These are phyloP conservation scores for Boletus rufocinnamomeus DNA, from an alignment of 768 basidiomycete genomes.

Conservation along the genomic window DNA sequence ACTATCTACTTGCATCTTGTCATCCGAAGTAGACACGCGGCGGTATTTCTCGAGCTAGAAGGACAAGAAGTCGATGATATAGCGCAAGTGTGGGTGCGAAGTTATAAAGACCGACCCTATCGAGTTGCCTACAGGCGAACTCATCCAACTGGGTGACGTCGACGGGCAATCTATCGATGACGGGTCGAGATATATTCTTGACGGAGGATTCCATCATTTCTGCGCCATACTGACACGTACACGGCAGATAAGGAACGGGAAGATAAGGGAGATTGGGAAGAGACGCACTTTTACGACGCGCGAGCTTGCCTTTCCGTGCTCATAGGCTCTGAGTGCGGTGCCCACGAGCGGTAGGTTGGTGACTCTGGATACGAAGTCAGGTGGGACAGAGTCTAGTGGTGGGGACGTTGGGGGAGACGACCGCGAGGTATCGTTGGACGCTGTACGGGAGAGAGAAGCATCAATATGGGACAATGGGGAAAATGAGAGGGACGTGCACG, in stretches of 20 bases:
- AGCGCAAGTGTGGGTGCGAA: not conserved
- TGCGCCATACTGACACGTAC: constrained; percentile 68
- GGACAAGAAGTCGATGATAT: not conserved
- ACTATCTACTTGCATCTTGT: constrained; percentile 32
- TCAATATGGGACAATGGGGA: not conserved
- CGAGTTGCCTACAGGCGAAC: constrained; percentile 86
- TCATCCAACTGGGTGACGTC: constrained; percentile 76
- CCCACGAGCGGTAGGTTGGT: constrained; percentile 72
- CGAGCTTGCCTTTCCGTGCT: constrained; percentile 81
- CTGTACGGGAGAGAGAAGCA: constrained; percentile 1
- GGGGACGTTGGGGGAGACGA: constrained; percentile 18
- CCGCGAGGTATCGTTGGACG: constrained; percentile 17
- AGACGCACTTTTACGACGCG: constrained; percentile 76
- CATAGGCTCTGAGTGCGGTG: constrained; percentile 72
- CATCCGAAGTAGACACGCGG: constrained; percentile 38
- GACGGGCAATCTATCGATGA: constrained; percentile 77
- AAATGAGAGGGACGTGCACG: constrained; percentile 15
- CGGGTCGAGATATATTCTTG: constrained; percentile 77
- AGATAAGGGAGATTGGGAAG: not conserved
- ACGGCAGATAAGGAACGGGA: constrained; percentile 11
- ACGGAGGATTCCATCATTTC: constrained; percentile 86
- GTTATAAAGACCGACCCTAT: constrained; percentile 55
- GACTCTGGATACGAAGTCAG: constrained; percentile 55
- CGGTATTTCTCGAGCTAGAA: constrained; percentile 53
- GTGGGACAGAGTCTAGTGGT: constrained; percentile 11